A percentile compares a stretch with the other conserved stretches of the same genome.
Conservation (phyloP, 1,284 basidiomycete species). For the Golubevia pallescens region DNA sequence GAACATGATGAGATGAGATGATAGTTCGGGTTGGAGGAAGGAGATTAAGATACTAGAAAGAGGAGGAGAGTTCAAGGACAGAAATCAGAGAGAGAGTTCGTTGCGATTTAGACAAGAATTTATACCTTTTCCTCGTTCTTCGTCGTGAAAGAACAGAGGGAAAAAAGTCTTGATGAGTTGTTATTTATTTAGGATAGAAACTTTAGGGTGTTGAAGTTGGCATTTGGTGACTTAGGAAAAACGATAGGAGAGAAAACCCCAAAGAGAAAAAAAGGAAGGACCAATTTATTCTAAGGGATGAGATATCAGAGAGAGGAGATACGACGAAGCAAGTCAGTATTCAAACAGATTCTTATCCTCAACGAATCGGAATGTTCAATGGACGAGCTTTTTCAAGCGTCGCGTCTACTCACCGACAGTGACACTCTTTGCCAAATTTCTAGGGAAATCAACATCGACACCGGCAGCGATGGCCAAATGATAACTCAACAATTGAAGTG, state of each 20-base stretch:
- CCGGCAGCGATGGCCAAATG: conserved; percentile 94
- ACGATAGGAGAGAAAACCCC: neutral
- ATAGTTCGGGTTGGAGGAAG: neutral
- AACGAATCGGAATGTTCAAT: too few relatives aligned
- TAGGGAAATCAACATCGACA: conserved; percentile 97
- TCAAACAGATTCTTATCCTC: too few relatives aligned
- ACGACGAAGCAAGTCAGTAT: too few relatives aligned
- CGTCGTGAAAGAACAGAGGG: neutral
- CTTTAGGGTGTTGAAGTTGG: neutral
- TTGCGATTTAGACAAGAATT: neutral
- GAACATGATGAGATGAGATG: neutral
- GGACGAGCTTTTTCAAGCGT: too few relatives aligned
- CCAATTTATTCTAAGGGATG: neutral
- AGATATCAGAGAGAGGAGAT: too few relatives aligned
- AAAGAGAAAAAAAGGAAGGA: conserved; percentile 1
- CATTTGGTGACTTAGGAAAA: neutral
- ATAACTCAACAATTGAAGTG: conserved; percentile 93
- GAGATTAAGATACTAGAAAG: neutral
- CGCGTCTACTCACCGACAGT: conserved; percentile 15
- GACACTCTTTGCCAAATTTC: conserved; percentile 76
- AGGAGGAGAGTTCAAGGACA: neutral
- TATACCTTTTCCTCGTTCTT: neutral
- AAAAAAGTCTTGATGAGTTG: neutral
- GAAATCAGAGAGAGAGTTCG: neutral
- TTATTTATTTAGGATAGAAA: neutral